A percentile compares a stretch with the other conserved stretches of the same genome.
Evolutionary conservation across 2,329 filamentous ascomycete species (phyloP).

Genomic region (Pseudocercospora vitis): DNA sequence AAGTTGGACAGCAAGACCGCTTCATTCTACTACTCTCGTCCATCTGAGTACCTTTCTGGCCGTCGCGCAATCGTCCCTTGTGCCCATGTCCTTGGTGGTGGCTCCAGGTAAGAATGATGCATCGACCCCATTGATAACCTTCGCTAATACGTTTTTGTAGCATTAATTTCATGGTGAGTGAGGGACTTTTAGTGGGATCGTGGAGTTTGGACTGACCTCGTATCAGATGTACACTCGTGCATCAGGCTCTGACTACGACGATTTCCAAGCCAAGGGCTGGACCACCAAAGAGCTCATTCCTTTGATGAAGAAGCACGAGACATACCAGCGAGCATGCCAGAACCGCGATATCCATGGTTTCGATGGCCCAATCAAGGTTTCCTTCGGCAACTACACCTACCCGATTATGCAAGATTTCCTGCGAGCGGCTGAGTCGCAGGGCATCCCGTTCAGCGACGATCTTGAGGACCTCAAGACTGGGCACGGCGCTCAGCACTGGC

Average conservation of each 20-base stretch:
- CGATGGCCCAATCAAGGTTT: constrained; percentile 79
- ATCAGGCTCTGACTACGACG: constrained; percentile 71
- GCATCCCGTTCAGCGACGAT: constrained; percentile 73
- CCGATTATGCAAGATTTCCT: constrained; percentile 81
- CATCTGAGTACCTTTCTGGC: constrained; percentile 70
- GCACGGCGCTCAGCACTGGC: constrained; percentile 74
- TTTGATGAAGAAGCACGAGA: constrained; percentile 78
- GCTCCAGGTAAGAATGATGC: constrained; percentile 53
- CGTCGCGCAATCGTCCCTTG: constrained; percentile 72
- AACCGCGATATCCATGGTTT: constrained; percentile 70
- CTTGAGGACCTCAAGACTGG: constrained; percentile 67
- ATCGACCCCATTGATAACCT: no score
- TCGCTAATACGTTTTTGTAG: constrained; percentile 35
- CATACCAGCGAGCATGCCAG: constrained; percentile 61
- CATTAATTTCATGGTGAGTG: constrained; percentile 71
- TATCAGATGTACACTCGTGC: constrained; percentile 69
- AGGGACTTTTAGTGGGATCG: neutral
- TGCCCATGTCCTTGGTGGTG: constrained; percentile 65
- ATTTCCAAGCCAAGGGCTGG: constrained; percentile 80
- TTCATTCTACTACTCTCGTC: constrained; percentile 75
- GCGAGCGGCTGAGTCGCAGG: constrained; percentile 62
- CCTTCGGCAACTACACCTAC: constrained; percentile 72
- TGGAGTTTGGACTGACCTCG: constrained; percentile 9
- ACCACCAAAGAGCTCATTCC: constrained; percentile 72
- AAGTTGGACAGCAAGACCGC: constrained; percentile 78